Evolutionary conservation across 176 grass and related monocot genomes (phyloP), one percentile per base, ranked within the genome.

Genomic region (Dendrocalamus sinicus): DNA sequence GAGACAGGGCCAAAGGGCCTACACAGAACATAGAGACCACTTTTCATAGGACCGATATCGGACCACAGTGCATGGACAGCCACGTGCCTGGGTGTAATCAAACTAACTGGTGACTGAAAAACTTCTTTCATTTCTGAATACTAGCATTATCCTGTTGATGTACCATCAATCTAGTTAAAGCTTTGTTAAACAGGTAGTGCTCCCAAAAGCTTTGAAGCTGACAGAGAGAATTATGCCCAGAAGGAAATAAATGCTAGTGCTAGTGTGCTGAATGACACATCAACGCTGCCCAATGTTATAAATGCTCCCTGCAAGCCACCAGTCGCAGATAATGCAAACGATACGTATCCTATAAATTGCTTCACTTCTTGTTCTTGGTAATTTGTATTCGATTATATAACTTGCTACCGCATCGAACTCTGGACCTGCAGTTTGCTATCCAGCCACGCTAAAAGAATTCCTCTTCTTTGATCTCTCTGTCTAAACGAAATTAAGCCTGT

Each of bases 331-430:
- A 87, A 84, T 71, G 47, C 85, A 83, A 84, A 78, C 11, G 22
- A 91, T 93, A 63, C 4, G 93, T 95, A 94, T 98, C 93, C 96
- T 94, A 78, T 46, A n/a, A 85, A 43, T 76, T 8, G 14, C 51
- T 69, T 60, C 61, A 75, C 47, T 76, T 85, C 20, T 80, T 73
- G 15, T 76, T 85, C 20, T 80, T 73, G 15, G 60, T 78, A 76
- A 52, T 83, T 86, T 90, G 9, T 82, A 17, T 85, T 85, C 15
- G 8, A 67, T 78, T 1, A 53, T 83, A 79, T 88, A 73, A 73
- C 73, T 79, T 93, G 51, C 68, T 76, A 55, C 40, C 22, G 22
- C 75, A 64, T 22, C 28, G 76, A 69, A 55, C 24, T 65, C 45
- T 71, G 68, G 20, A 76, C 20, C 76, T 47, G 24, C 22, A 70